Conservation (phyloP, 2,329 filamentous ascomycete genomes). For the Talaromyces pinophilus region DNA sequence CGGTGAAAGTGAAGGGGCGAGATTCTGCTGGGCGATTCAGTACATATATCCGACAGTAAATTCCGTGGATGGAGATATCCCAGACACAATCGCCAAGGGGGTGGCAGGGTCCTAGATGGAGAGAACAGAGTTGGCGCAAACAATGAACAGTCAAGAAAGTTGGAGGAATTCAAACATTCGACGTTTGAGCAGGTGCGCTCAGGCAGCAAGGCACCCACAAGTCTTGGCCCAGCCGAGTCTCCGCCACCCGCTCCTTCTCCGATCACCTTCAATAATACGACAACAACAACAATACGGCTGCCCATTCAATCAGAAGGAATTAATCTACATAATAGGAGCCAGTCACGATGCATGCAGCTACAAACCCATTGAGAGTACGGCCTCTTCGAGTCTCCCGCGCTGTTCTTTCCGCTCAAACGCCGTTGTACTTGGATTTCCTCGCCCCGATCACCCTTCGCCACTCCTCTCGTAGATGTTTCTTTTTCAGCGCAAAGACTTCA, state of each 20-base stretch:
- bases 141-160: not conserved
- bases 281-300: not conserved
- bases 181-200: constrained; percentile 2
- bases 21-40: not conserved
- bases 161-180: constrained; percentile 2
- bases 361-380: not conserved
- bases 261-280: not conserved
- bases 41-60: not conserved
- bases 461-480: constrained; percentile 27
- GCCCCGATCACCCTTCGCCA: constrained; percentile 33
- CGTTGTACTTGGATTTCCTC: constrained; percentile 42
- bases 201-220: constrained; percentile 12
- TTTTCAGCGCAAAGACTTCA: constrained; percentile 31
- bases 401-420: constrained; percentile 23
- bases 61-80: not conserved
- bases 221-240: constrained; percentile 3
- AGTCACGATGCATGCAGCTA: not conserved
- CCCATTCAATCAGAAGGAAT: too few species aligned
- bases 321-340: not conserved
- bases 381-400: not conserved
- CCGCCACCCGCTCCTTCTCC: constrained; percentile 7
- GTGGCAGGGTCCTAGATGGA: not conserved
- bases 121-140: constrained; percentile 13
- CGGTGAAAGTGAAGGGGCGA: constrained; percentile 6
- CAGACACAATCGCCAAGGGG: not conserved